Evolutionary conservation across 768 basidiomycete genomes (phyloP), one percentile per base, ranked within the genome.

Genomic region (Boletus huronensis): DNA sequence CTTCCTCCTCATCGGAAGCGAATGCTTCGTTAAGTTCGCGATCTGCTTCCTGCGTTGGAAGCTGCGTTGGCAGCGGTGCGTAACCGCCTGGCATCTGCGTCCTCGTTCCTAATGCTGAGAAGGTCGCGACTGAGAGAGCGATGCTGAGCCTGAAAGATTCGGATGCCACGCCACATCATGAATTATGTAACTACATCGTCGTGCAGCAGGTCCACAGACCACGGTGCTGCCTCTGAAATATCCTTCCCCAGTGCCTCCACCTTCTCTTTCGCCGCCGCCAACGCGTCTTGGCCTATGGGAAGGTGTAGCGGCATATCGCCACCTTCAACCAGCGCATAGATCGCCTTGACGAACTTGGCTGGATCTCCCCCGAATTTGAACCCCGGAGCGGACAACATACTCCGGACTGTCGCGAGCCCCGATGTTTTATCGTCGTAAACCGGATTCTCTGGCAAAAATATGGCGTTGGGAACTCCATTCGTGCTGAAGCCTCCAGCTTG

Each of bases 21-120:
- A 93, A 93, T 1, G 90, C 86, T 29, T 85, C 90, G 62, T 89
- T 82, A 65, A 93, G 81, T 70, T 92, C 90, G 58, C 79, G 75
- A 49, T 77, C 75, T 26, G 73, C 73, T 48, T 73, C 68, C 44
- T 76, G 76, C 41, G 75, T 70, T 67, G 76, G 75, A 39, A 69
- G 75, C 45, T 71, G 74, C 64, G 77, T 80, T 44, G 79, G 77
- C 19, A 86, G 71, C 31, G 78, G 76, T 19, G 80, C 70, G 63
- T 87, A 87, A 32, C 77, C 76, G 31, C 71, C 70, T 59, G 79
- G 70, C 78, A 84, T 83, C 35, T n/a, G 10, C 17, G 45, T 25
- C 44, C 29, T 47, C 23, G n/a, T n/a, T n/a, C n/a, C n/a, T n/a
- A n/a, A n/a, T n/a, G n/a, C n/a, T n/a, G n/a, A n/a, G n/a, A n/a